Evolutionary conservation across 2,329 filamentous ascomycete genomes (phyloP), one percentile per base, ranked within the genome.

Genomic region (Pseudogymnoascus sp.): DNA sequence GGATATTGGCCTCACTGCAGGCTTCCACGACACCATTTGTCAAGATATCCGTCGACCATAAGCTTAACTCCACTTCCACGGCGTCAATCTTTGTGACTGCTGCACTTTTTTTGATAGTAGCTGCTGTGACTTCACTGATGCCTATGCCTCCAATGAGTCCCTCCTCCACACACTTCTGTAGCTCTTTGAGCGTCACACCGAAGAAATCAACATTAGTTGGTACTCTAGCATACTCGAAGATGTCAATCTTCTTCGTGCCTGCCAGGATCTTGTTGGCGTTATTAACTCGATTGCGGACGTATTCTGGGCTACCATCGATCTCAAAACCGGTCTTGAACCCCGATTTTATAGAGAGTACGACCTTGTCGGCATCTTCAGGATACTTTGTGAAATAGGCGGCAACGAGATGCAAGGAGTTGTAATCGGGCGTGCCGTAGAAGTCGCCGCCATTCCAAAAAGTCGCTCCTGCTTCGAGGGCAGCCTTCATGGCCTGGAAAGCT

Each of bases 1-100:
- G 86, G 64, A 93, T 91, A 55, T 79, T 76, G 52, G 88, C 74
- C 71, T 93, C 80, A 0, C 77, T 80, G 69, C 85, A 88, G 0
- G 83, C 79, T 6, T 71, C 68, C 1, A 74, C 73, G 28, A 80
- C 71, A 4, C 78, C 75, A 60, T 76, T 76, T 5, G 67, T 64
- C 25, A 75, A 67, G 35, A 76, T 72, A 63, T 76, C 72, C 25
- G 67, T 67, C 9, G 73, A 65, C 69, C 73, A 80, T 5, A 81
- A 65, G 33, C 73, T 76, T 31, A 80, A 68, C 67, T 81, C 80
- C 6, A 79, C 71, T 68, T 81, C 79, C 18, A 81, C 78, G n/a
- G 73, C 72, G n/a, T 73, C 71, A 64, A 81, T 77, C 58, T 75
- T 74, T 37, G 74, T 70, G 61, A 77, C 68, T 61, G 72, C 72